Conservation (phyloP, 495 filamentous ascomycete genomes). For the Daldinia grandis region DNA sequence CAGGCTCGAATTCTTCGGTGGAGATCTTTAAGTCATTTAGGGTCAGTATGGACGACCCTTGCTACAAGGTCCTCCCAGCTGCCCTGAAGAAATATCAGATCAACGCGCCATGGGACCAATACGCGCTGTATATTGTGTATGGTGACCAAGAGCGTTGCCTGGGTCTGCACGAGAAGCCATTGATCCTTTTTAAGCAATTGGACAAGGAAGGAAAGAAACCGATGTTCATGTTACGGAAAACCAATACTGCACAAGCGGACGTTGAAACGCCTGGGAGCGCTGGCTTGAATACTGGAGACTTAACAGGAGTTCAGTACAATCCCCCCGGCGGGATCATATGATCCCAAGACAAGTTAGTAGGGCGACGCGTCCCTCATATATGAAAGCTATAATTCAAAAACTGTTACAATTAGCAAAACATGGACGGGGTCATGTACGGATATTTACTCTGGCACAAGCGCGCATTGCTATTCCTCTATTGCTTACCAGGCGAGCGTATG, state of each 20-base stretch:
- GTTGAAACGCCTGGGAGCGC: constrained; percentile 57
- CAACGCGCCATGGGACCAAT: constrained; percentile 94
- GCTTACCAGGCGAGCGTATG: constrained; percentile 8
- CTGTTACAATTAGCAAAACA: constrained; percentile 2
- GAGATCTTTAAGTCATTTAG: constrained; percentile 99
- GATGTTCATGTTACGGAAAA: constrained; percentile 96
- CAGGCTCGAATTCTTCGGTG: constrained; percentile 63
- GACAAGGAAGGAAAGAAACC: constrained; percentile 96
- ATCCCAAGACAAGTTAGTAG: constrained; percentile 22
- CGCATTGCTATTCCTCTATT: constrained; percentile 30
- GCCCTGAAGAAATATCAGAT: constrained; percentile 98
- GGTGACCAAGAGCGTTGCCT: constrained; percentile 96
- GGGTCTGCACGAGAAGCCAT: constrained; percentile 87
- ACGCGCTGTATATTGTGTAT: constrained; percentile 96
- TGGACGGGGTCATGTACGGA: constrained; percentile 4
- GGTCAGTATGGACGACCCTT: constrained; percentile 96
- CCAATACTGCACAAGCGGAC: constrained; percentile 56
- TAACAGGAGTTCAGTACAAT: constrained; percentile 53
- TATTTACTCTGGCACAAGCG: constrained; percentile 34
- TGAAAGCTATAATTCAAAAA: constrained; percentile 9
- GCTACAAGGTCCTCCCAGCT: constrained; percentile 94
- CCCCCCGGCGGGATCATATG: constrained; percentile 66
- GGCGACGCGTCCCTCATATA: constrained; percentile 3
- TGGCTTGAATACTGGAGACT: constrained; percentile 51
- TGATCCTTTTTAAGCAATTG: constrained; percentile 96